Evolutionary conservation across 129 eudicot genomes (phyloP).

Genomic region (Artemisia argyi): DNA sequence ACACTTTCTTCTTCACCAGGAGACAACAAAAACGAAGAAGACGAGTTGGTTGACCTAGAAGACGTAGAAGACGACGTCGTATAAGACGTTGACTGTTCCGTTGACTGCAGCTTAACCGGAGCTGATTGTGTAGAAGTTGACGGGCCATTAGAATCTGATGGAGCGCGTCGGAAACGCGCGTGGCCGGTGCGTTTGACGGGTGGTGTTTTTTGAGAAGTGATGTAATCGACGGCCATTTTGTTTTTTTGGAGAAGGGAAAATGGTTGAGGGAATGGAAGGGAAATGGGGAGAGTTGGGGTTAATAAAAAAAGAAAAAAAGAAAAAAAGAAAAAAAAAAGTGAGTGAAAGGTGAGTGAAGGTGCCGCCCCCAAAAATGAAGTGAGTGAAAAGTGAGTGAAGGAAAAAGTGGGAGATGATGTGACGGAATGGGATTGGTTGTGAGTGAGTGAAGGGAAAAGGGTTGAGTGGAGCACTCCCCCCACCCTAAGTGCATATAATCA

Average conservation of each 20-base stretch:
- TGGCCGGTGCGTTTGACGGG: conserved; percentile 34
- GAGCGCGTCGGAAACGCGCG: conserved; percentile 43
- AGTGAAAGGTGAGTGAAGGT: too few relatives aligned
- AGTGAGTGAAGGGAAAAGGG: too few relatives aligned
- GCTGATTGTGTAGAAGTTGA: conserved; percentile 41
- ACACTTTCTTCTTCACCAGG: conserved; percentile 64
- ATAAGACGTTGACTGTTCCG: conserved; percentile 13
- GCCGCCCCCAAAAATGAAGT: too few relatives aligned
- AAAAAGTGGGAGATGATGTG: too few relatives aligned
- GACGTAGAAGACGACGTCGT: conserved; percentile 33
- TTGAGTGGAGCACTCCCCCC: too few relatives aligned
- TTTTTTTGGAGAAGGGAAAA: background rate
- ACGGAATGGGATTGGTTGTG: too few relatives aligned
- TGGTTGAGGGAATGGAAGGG: conserved; percentile 11
- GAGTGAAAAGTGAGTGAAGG: too few relatives aligned
- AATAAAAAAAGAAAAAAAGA: background rate
- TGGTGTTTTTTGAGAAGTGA: conserved; percentile 27
- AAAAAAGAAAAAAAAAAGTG: too few relatives aligned
- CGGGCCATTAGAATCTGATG: conserved; percentile 32
- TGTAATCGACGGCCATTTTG: conserved; percentile 40
- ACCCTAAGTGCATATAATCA: too few relatives aligned
- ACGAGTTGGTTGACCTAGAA: conserved; percentile 60
- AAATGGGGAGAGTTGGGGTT: conserved; percentile 7
- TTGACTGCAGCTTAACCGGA: conserved; percentile 20
- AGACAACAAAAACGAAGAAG: conserved; percentile 53